Conservation (phyloP, 306 rosid species). For the Vigna radiata region DNA sequence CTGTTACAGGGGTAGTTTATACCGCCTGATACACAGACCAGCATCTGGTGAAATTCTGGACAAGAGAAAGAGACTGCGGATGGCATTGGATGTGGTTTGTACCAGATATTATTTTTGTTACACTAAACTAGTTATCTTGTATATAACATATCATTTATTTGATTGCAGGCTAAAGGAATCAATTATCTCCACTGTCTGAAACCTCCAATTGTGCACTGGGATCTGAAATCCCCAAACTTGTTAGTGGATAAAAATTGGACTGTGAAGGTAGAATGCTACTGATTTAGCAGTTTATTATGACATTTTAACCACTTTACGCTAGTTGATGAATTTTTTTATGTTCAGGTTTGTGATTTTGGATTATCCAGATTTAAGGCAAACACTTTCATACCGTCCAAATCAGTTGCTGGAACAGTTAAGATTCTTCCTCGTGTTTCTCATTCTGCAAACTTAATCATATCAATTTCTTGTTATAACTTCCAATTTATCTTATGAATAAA, state of each 20-base stretch:
- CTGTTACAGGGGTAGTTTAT: constrained; percentile 82
- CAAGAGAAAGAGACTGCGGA: constrained; percentile 80
- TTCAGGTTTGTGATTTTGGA: constrained; percentile 93
- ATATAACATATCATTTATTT: constrained; percentile 23
- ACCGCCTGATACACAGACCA: constrained; percentile 88
- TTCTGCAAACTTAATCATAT: constrained; percentile 7
- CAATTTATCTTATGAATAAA: constrained; percentile 17
- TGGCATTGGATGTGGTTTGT: constrained; percentile 96
- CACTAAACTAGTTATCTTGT: background rate
- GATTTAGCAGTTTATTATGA: constrained; percentile 27
- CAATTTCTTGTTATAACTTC: background rate
- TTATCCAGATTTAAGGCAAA: constrained; percentile 94
- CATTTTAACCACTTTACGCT: constrained; percentile 11
- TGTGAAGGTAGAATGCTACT: constrained; percentile 66
- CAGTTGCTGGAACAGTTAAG: constrained; percentile 97
- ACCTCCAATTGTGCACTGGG: constrained; percentile 97
- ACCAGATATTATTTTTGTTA: constrained; percentile 17
- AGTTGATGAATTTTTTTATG: constrained; percentile 34
- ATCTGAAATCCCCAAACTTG: constrained; percentile 96
- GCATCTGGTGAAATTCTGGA: constrained; percentile 81
- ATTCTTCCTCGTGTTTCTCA: constrained; percentile 32
- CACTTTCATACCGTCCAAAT: constrained; percentile 91
- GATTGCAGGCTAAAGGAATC: constrained; percentile 93
- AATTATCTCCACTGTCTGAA: constrained; percentile 92
- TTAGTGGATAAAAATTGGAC: constrained; percentile 97